Base-by-base conservation (phyloP, 106 monocot species). In the Acorus gramineus region DNA sequence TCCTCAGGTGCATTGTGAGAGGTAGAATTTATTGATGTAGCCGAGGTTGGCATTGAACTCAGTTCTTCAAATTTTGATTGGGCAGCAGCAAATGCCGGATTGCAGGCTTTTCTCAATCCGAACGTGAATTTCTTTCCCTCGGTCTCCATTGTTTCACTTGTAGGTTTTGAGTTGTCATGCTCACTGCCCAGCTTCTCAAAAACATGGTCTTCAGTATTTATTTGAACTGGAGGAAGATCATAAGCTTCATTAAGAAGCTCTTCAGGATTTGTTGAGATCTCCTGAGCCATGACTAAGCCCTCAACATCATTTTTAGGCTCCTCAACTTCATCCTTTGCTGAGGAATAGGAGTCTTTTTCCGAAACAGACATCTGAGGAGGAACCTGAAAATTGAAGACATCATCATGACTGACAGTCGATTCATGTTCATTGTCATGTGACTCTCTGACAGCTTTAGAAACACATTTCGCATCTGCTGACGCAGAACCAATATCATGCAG, bases 21-120 rank as follows among this genome's bases (percentile, higher is more conserved):
- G 55, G 14, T 5, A 49, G 69, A 44, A 70, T 55, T 69, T 14
- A 60, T n/a, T 9, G 83, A 69, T 66, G 56, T 78, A 14, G 55
- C 63, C 13, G 64, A 50, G 59, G 47, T 58, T 13, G 70, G 54
- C 54, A 57, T 65, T 62, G 82, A 70, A 68, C 74, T 88, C 62
- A 90, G 76, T 65, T 81, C 91, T 75, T 98, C 91, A 80, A 98
- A 98, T 69, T 98, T 98, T 64, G 88, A 79, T 56, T 98, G 91
- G 11, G 79, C 91, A 73, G 91, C 85, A 72, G 74, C 85, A 78
- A 85, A 98, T 64, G 78, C 74, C 11, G 96, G 85, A 81, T 86
- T 88, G 60, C 69, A 64, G 11, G 70, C 47, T 14, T 79, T 95
- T 69, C 65, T 87, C 14, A 53, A 68, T 3, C 66, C 81, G 48